These are phyloP conservation scores for Cryphonectria parasitica DNA, from an alignment of 2,329 filamentous ascomycete genomes.

Conservation along the genomic window DNA sequence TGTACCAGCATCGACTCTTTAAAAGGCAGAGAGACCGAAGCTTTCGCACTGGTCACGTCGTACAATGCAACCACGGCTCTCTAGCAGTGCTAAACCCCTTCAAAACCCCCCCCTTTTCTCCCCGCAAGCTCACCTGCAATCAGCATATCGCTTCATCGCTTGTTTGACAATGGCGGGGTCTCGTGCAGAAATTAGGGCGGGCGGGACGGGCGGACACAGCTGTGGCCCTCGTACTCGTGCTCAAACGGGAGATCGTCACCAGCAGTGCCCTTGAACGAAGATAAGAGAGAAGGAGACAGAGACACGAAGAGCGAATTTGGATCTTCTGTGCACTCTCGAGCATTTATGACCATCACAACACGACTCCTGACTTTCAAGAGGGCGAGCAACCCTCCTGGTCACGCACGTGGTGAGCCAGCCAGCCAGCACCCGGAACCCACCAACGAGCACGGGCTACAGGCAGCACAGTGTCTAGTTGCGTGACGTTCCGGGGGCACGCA, in stretches of 20 bases:
- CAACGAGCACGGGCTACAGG: neutral
- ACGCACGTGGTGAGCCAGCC: neutral
- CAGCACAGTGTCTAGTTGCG: neutral
- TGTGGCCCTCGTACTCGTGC: neutral
- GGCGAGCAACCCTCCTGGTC: neutral
- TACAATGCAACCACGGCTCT: neutral
- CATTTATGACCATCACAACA: neutral
- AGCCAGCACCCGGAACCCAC: neutral
- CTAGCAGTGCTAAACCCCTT: neutral
- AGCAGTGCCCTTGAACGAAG: neutral
- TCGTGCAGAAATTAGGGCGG: neutral
- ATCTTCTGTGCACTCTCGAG: neutral
- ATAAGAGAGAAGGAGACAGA: neutral
- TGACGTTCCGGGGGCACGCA: neutral
- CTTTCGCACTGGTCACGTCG: neutral
- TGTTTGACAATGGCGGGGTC: slow-evolving; percentile 18
- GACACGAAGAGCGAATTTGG: neutral
- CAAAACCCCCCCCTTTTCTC: no score
- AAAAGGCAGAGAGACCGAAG: neutral
- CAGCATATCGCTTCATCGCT: slow-evolving; percentile 11
- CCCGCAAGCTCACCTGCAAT: slow-evolving; percentile 22
- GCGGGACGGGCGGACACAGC: neutral
- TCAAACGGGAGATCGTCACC: neutral
- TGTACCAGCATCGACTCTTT: neutral
- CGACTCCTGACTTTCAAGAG: neutral